phyloP scores from a whole-genome alignment of 2,329 filamentous ascomycete genomes.

The Trichoderma hamatum region DNA sequence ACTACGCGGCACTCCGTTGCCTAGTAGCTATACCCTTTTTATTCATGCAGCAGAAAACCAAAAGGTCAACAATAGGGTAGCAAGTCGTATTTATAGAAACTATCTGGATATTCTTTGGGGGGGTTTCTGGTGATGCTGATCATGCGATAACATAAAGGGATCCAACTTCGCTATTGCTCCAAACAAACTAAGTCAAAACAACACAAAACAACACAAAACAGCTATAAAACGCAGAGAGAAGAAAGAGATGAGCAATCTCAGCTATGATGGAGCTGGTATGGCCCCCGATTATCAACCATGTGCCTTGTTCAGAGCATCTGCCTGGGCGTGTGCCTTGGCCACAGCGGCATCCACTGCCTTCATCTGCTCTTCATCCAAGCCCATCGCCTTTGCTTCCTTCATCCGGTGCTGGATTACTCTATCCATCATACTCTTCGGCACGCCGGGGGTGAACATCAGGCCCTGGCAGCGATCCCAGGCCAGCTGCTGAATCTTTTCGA shows the following conservation, averaged over 20 bases:
- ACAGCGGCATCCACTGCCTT: constrained; percentile 12
- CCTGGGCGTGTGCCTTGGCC: constrained; percentile 14
- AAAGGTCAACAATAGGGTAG: neutral
- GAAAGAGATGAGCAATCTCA: neutral
- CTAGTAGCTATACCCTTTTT: neutral
- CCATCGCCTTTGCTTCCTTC: neutral
- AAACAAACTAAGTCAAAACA: neutral
- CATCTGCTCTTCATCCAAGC: neutral
- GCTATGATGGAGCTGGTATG: neutral
- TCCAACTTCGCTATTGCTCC: neutral
- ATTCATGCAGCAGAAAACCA: neutral
- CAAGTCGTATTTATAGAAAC: neutral
- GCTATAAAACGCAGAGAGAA: neutral
- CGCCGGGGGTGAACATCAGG: constrained; percentile 52
- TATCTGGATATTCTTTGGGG: neutral
- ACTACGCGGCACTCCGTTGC: constrained; percentile 22
- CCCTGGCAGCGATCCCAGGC: constrained; percentile 50
- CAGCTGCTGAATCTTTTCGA: constrained; percentile 44
- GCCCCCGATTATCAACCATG: neutral
- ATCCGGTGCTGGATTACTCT: constrained; percentile 35
- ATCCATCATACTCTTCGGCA: constrained; percentile 49
- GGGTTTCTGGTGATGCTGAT: neutral
- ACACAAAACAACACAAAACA: neutral
- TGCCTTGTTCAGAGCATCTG: constrained; percentile 7
- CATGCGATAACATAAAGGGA: neutral